Conservation (phyloP, 2,329 filamentous ascomycete genomes). For the Cordyceps pruinosa region DNA sequence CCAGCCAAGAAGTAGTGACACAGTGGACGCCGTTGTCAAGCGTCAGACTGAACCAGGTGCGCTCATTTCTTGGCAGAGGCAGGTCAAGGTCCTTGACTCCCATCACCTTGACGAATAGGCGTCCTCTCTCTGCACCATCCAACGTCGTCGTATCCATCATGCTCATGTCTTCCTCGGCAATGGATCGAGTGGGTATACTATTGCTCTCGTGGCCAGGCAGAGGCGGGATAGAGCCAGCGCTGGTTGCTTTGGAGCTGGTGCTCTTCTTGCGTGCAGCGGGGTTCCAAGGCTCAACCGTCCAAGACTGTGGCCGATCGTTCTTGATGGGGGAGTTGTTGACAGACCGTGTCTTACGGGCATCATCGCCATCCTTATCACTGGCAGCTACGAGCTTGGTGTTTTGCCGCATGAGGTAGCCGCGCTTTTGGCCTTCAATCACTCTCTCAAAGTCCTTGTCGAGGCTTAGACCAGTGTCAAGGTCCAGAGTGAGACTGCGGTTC, state of each 20-base stretch:
- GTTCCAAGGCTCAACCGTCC: slow-evolving; percentile 97
- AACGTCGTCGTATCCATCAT: slow-evolving; percentile 52
- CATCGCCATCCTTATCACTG: slow-evolving; percentile 63
- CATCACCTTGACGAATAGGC: slow-evolving; percentile 97
- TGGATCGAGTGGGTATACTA: slow-evolving; percentile 52
- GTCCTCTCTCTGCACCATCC: slow-evolving; percentile 78
- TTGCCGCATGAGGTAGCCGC: slow-evolving; percentile 96
- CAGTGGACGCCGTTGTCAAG: slow-evolving; percentile 98
- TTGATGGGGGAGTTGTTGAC: slow-evolving; percentile 65
- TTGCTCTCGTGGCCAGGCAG: slow-evolving; percentile 85
- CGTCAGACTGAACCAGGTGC: slow-evolving; percentile 89
- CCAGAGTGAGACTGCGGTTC: slow-evolving; percentile 74
- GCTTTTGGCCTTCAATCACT: slow-evolving; percentile 96
- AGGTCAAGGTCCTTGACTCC: slow-evolving; percentile 93
- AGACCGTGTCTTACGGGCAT: slow-evolving; percentile 50
- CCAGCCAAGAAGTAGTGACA: slow-evolving; percentile 92
- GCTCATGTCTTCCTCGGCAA: slow-evolving; percentile 61
- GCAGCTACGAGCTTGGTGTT: slow-evolving; percentile 96
- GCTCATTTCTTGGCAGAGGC: slow-evolving; percentile 82
- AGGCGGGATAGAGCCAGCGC: slow-evolving; percentile 65
- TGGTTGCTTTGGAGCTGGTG: slow-evolving; percentile 41
- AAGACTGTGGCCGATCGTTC: slow-evolving; percentile 76
- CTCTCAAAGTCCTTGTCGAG: slow-evolving; percentile 90
- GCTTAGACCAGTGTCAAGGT: slow-evolving; percentile 76
- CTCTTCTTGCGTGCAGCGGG: slow-evolving; percentile 63